A percentile compares a stretch with the other conserved stretches of the same genome.
Evolutionary conservation across 176 grass and related monocot genomes (phyloP).

Genomic region (Avena sativa): DNA sequence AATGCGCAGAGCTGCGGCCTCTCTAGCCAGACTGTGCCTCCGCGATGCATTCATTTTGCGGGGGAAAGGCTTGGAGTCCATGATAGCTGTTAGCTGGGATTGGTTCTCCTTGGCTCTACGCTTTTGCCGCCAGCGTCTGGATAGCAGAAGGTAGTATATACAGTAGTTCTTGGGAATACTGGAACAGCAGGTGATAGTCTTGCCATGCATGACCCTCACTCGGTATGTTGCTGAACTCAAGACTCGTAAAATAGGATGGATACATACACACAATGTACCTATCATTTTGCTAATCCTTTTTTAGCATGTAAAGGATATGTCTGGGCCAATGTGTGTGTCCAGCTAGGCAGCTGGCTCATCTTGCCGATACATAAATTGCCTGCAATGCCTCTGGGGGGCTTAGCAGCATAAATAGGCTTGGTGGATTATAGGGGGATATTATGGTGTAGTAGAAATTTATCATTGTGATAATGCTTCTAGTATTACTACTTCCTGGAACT

Average conservation of each 20-base stretch:
- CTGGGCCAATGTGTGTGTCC: neutral
- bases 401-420: neutral
- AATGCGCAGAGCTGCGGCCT: neutral
- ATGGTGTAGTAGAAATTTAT: neutral
- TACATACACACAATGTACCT: neutral
- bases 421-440: neutral
- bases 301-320: neutral
- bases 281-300: neutral
- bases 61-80: neutral
- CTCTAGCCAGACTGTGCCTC: neutral
- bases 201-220: too few relatives aligned
- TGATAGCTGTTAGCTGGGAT: too few relatives aligned
- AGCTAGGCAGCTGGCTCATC: slow-evolving; percentile 3
- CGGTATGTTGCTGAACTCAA: neutral
- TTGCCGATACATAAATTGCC: neutral
- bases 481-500: slow-evolving; percentile 8
- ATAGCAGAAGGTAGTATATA: neutral
- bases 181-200: neutral
- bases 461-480: neutral
- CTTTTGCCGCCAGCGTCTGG: neutral
- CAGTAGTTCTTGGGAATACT: neutral
- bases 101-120: too few relatives aligned
- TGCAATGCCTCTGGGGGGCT: neutral
- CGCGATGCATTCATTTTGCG: neutral
- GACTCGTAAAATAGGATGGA: neutral